Conservation (phyloP, 371 early-diverging fungal species). For the Phascolomyces articulosus region DNA sequence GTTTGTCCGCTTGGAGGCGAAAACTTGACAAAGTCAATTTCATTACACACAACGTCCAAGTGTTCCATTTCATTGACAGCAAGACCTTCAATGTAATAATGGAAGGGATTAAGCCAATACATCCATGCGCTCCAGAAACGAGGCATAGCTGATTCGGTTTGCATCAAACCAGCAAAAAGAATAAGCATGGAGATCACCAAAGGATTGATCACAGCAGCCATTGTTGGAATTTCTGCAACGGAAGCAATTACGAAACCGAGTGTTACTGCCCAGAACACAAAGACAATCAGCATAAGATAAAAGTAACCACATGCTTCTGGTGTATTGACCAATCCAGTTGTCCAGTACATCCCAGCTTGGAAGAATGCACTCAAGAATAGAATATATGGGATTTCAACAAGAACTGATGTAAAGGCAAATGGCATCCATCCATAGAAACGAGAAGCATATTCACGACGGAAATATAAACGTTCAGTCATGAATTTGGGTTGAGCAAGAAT, state of each 20-base stretch:
- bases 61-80: conserved; percentile 63
- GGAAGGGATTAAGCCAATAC: conserved; percentile 67
- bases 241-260: conserved; percentile 70
- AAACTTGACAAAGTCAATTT: conserved; percentile 50
- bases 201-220: conserved; percentile 66
- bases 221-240: conserved; percentile 53
- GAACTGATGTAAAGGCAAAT: conserved; percentile 51
- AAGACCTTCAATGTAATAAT: conserved; percentile 73
- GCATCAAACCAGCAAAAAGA: conserved; percentile 67
- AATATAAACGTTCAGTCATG: conserved; percentile 68
- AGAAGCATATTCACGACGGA: conserved; percentile 66
- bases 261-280: conserved; percentile 59
- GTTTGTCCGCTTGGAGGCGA: conserved; percentile 58
- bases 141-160: conserved; percentile 60
- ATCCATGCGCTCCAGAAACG: conserved; percentile 72
- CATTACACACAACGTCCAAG: conserved; percentile 48
- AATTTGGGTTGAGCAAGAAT: conserved; percentile 70
- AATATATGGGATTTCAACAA: conserved; percentile 61
- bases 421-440: conserved; percentile 72
- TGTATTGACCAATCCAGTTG: conserved; percentile 51
- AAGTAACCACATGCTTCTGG: conserved; percentile 56
- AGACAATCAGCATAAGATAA: conserved; percentile 52
- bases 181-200: conserved; percentile 61
- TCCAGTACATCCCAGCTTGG: conserved; percentile 67
- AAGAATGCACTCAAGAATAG: conserved; percentile 51